phyloP scores from a whole-genome alignment of 148 eudicot genomes.

The Fagopyrum esculentum region DNA sequence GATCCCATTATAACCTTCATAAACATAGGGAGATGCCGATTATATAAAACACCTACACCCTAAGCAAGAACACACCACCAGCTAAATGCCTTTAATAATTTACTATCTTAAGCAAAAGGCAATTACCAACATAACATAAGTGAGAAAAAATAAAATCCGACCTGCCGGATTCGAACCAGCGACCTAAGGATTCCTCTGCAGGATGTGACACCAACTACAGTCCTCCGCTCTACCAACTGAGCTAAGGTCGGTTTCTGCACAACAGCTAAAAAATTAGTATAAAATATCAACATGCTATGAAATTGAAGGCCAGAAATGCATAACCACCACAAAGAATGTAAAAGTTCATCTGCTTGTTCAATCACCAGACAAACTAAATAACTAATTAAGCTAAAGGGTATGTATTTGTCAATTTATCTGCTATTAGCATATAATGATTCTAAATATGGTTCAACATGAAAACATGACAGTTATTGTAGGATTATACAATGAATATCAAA shows the following conservation, averaged over 20 bases:
- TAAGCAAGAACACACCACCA: too few relatives aligned
- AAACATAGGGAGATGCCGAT: too few relatives aligned
- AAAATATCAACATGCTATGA: too few relatives aligned
- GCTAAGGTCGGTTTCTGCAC: slow-evolving; percentile 8
- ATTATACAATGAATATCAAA: too few relatives aligned
- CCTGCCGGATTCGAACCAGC: slow-evolving; percentile 34
- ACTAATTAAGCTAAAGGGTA: not conserved
- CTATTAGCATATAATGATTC: not conserved
- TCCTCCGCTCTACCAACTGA: slow-evolving; percentile 10
- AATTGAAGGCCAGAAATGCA: too few relatives aligned
- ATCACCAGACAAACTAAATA: not conserved
- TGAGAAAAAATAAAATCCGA: too few relatives aligned
- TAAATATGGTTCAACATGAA: not conserved
- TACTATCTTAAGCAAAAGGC: too few relatives aligned
- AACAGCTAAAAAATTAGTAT: not conserved
- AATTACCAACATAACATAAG: too few relatives aligned
- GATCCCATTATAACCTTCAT: too few relatives aligned
- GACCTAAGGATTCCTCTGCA: slow-evolving; percentile 60
- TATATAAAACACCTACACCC: too few relatives aligned
- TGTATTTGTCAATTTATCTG: too few relatives aligned
- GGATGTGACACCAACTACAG: not conserved
- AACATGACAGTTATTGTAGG: not conserved
- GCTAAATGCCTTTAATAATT: too few relatives aligned
- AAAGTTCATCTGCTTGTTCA: not conserved
- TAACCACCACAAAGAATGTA: not conserved